These are phyloP conservation scores for Entomophthora muscae DNA, from an alignment of 371 early-diverging fungal species.

Conservation along the genomic window DNA sequence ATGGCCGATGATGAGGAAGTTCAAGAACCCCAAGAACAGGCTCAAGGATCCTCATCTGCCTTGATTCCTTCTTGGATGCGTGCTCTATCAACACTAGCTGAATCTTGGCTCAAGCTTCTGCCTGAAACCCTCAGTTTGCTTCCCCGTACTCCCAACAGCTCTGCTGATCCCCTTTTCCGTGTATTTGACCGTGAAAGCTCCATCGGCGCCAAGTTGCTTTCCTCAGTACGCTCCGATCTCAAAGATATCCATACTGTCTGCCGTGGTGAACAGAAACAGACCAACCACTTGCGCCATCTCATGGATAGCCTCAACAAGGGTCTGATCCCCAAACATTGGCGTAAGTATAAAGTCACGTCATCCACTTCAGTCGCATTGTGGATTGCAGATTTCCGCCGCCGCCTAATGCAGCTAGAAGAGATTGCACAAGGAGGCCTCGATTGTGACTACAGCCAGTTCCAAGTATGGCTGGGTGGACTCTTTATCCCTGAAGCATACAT, in stretches of 20 bases:
- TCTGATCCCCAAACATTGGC: constrained; percentile 63
- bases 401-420: constrained; percentile 43
- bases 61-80: constrained; percentile 64
- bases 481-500: constrained; percentile 83
- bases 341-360: constrained; percentile 46
- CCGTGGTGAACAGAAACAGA: constrained; percentile 60
- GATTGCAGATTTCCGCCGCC: constrained; percentile 49
- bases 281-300: constrained; percentile 61
- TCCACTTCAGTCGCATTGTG: constrained; percentile 39
- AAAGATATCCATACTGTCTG: constrained; percentile 39
- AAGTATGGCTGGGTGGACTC: constrained; percentile 75
- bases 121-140: constrained; percentile 28
- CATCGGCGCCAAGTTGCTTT: constrained; percentile 39
- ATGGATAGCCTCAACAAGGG: constrained; percentile 49
- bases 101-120: constrained; percentile 36
- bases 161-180: constrained; percentile 54
- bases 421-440: constrained; percentile 23
- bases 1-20: constrained; percentile 60
- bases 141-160: constrained; percentile 19
- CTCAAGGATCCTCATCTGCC: constrained; percentile 10
- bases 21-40: constrained; percentile 14
- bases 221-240: constrained; percentile 44
- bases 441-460: constrained; percentile 16
- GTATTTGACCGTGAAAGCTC: constrained; percentile 68
- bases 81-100: constrained; percentile 26